These are phyloP conservation scores for Urochloa ruziziensis DNA, from an alignment of 176 grass and related monocot genomes.

Conservation along the genomic window DNA sequence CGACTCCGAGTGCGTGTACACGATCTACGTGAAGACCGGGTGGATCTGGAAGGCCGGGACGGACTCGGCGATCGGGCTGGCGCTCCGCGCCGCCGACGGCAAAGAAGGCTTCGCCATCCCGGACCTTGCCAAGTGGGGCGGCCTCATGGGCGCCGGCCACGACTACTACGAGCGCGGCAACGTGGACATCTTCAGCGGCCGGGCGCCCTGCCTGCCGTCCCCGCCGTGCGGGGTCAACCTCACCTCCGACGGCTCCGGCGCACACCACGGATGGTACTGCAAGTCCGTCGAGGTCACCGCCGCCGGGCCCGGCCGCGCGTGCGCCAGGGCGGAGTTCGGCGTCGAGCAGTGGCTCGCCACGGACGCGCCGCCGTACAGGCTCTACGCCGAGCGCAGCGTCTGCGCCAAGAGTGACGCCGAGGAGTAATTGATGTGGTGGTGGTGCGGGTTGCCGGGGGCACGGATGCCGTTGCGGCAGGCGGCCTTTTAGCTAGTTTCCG, in stretches of 20 bases:
- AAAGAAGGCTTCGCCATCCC: not conserved
- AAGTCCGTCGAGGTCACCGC: constrained; percentile 37
- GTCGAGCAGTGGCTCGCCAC: constrained; percentile 46
- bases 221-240: constrained; percentile 45
- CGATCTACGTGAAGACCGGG: constrained; percentile 27
- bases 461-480: not conserved
- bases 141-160: constrained; percentile 15
- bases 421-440: not conserved
- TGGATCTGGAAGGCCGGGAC: constrained; percentile 39
- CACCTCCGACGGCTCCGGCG: constrained; percentile 43
- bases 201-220: constrained; percentile 1
- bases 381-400: constrained; percentile 26
- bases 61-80: constrained; percentile 17
- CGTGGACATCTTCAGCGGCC: constrained; percentile 44
- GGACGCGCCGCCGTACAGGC: constrained; percentile 43
- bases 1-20: constrained; percentile 25
- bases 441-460: too few species aligned
- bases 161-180: constrained; percentile 40
- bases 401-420: not conserved
- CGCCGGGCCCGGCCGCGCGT: not conserved
- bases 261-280: constrained; percentile 54
- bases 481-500: not conserved
- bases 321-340: constrained; percentile 25
- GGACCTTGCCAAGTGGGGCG: constrained; percentile 4
- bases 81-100: not conserved